Percentiles rank a stretch among this genome's conserved stretches.
Evolutionary conservation across 2,329 filamentous ascomycete species (phyloP).

Genomic region (Pseudocercospora eumusae): DNA sequence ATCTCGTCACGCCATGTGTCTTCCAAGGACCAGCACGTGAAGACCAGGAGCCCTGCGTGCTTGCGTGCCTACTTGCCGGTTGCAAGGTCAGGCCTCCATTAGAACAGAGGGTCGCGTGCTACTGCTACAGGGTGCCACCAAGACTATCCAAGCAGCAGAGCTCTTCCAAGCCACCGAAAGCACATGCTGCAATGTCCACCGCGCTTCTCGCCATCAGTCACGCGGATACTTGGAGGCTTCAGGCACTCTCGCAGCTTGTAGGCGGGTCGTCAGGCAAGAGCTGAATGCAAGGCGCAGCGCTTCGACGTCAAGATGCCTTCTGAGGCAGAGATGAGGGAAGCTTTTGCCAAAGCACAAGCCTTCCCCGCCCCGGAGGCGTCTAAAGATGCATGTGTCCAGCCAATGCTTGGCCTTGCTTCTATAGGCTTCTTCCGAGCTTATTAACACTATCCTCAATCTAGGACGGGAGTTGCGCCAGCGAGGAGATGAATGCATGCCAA

Average conservation of each 20-base stretch:
- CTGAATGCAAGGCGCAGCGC: slow-evolving; percentile 1
- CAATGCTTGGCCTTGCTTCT: slow-evolving; percentile 5
- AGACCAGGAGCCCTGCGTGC: neutral
- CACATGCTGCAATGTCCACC: neutral
- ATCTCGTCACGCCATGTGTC: neutral
- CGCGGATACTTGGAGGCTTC: neutral
- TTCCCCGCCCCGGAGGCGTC: slow-evolving; percentile 2
- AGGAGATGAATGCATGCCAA: neutral
- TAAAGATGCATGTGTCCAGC: neutral
- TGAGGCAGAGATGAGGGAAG: slow-evolving; percentile 5
- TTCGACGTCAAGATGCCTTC: neutral
- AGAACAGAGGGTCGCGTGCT: neutral
- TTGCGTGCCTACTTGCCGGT: neutral
- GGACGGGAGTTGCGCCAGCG: slow-evolving; percentile 1
- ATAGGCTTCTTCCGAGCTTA: slow-evolving; percentile 2
- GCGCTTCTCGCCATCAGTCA: neutral
- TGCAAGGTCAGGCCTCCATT: neutral
- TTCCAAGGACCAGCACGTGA: neutral
- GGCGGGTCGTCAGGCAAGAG: neutral
- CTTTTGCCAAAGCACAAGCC: slow-evolving; percentile 6
- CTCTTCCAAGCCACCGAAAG: neutral
- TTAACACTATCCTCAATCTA: slow-evolving; percentile 1
- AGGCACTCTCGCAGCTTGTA: neutral
- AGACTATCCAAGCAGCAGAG: neutral
- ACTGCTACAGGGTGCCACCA: neutral